Base-by-base conservation (phyloP, 345 rosid genomes). In the Punica granatum region DNA sequence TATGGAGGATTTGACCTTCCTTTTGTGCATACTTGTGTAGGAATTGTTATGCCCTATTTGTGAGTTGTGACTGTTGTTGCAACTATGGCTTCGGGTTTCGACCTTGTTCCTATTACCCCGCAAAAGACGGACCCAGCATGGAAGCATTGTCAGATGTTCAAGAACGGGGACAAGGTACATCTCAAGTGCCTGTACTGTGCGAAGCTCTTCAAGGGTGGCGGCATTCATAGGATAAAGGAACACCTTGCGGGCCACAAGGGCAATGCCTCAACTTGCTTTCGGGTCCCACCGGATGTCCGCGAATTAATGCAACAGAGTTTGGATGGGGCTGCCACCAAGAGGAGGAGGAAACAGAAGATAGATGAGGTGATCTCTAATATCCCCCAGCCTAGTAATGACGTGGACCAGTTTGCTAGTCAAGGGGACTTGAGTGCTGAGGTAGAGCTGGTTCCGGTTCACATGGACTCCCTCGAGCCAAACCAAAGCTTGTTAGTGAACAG, bases 231-330 rank as follows among this genome's bases (percentile, higher is more conserved):
- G 78, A 85, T 94, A 62, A 94, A 94, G 79, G 98, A 94, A 51
- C 98, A 94, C 70, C 87, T 94, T 60, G 96, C 99, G 0, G 89
- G 95, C 42, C 91, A 85, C 18, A 94, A 91, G 75, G 98, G 98
- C n/a, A 87, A 88, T 71, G 99, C 91, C 0, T 77, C 93, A 0
- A 88, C 87, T 69, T 94, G 99, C 73, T 76, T 74, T 30, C 85
- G 73, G 23, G 95, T 88, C 53, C 93, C 96, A 1, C 64, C 74
- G 1, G 92, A 89, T 32, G 90, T 94, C 67, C 84, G 84, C 35
- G 37, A 71, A 6, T 32, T 62, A 58, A 82, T 94, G 92, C 92
- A 79, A 65, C 83, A 84, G 61, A 82, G 87, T 72, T 79, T 91
- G 60, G 92, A 90, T 70, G 96, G 86, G 54, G 80, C 85, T 66